Evolutionary conservation across 2,329 filamentous ascomycete species (phyloP), one percentile per base, ranked within the genome.

Genomic region (Trichoderma atroviride): DNA sequence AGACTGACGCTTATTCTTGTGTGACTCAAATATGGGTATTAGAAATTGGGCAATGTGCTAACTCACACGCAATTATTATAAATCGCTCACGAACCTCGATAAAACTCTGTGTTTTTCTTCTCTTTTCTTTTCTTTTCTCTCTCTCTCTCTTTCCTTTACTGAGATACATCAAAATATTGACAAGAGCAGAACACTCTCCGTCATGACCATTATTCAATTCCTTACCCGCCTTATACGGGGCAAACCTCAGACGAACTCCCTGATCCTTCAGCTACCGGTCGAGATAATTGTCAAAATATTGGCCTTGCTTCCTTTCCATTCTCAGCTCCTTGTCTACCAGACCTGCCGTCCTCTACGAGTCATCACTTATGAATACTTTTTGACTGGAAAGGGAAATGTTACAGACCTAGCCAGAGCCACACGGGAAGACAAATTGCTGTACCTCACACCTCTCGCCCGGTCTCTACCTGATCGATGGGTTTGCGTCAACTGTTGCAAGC

Each of bases 401-500:
- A n/a, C 4, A 13, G 33, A 35, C 33, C 33, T 35, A 9, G 29
- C 16, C n/a, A 14, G 35, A 11, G 10, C 7, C n/a, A 37, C 29
- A 27, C 37, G 6, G 14, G 31, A 63, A 1, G 47, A 4, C 3
- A 22, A 47, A 19, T 27, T 63, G 60, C 13, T 29, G 27, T 63
- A 63, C 24, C 60, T 63, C 29, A 63, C 5, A 27, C 31, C 27
- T 11, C 22, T 22, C 13, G n/a, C 60, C n/a, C 29, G 60, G 31
- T 37, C 47, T 19, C 29, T 63, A 9, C 60, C 47, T 13, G 60
- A 53, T 37, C 47, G 47, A 37, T 63, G 60, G 60, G 47, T 63
- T 31, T 63, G 60, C 37, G 50, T 5, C 47, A 27, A 53, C 53
- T 63, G 60, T 22, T 16, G 19, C 31, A 63, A 63, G 14, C 60